Evolutionary conservation across 768 basidiomycete genomes (phyloP).

Genomic region (Suillus luteus): DNA sequence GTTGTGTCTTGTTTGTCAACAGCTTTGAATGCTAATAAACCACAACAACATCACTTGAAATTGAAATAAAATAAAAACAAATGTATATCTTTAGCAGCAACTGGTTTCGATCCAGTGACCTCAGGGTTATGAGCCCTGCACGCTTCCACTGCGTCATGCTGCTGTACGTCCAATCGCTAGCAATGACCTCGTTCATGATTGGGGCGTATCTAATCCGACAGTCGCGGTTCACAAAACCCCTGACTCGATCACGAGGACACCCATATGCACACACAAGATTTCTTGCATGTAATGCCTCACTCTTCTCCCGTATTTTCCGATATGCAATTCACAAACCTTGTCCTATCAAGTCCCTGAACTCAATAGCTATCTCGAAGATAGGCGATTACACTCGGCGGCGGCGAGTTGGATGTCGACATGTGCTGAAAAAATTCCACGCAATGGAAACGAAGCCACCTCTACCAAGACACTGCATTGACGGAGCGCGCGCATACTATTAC

Average conservation of each 20-base stretch:
- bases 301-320: background rate
- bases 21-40: slow-evolving; percentile 10
- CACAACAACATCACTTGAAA: slow-evolving; percentile 11
- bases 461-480: background rate
- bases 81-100: slow-evolving; percentile 24
- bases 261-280: background rate
- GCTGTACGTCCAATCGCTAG: background rate
- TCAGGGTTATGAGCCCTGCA: slow-evolving; percentile 33
- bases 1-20: slow-evolving; percentile 2
- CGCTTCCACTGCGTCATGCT: slow-evolving; percentile 34
- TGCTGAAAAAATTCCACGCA: background rate
- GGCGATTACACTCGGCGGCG: background rate
- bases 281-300: background rate
- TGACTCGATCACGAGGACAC: background rate
- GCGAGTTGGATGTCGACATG: background rate
- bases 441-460: background rate
- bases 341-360: background rate
- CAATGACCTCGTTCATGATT: too few relatives aligned
- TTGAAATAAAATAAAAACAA: background rate
- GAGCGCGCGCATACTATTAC: background rate
- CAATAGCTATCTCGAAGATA: background rate
- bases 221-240: background rate
- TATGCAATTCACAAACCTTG: slow-evolving; percentile 4
- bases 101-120: slow-evolving; percentile 36
- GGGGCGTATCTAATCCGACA: too few relatives aligned